These are phyloP conservation scores for Styphnolobium japonicum DNA, from an alignment of 306 rosid species.

Conservation along the genomic window DNA sequence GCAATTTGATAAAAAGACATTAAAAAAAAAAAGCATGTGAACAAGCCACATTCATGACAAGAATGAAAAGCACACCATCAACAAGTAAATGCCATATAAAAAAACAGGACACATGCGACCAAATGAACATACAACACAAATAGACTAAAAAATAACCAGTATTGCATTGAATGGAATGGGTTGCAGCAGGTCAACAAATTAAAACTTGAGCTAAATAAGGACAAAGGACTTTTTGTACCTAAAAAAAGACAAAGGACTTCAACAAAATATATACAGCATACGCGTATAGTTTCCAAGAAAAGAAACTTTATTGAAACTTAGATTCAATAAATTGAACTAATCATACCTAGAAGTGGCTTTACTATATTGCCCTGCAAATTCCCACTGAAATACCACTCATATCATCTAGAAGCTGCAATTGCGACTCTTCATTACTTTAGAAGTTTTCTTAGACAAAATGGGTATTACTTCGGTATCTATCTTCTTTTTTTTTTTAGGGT, in stretches of 20 bases:
- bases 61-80: too few relatives aligned
- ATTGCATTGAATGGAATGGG: neutral
- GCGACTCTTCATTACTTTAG: too few relatives aligned
- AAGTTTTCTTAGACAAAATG: too few relatives aligned
- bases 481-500: too few relatives aligned
- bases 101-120: too few relatives aligned
- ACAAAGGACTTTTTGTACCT: too few relatives aligned
- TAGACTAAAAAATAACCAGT: neutral
- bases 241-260: neutral
- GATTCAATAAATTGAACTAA: neutral
- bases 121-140: too few relatives aligned
- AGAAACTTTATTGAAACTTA: neutral
- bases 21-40: too few relatives aligned
- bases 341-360: conserved; percentile 74
- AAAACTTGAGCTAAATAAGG: neutral
- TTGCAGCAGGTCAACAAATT: neutral
- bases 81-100: too few relatives aligned
- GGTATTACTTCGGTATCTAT: too few relatives aligned
- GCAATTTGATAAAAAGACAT: too few relatives aligned
- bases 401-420: conserved; percentile 77
- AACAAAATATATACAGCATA: neutral
- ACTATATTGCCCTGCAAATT: conserved; percentile 92
- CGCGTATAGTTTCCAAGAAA: neutral
- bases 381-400: conserved; percentile 91
- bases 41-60: too few relatives aligned